phyloP scores from a whole-genome alignment of 768 basidiomycete genomes.

The Tricholoma flavovirens region DNA sequence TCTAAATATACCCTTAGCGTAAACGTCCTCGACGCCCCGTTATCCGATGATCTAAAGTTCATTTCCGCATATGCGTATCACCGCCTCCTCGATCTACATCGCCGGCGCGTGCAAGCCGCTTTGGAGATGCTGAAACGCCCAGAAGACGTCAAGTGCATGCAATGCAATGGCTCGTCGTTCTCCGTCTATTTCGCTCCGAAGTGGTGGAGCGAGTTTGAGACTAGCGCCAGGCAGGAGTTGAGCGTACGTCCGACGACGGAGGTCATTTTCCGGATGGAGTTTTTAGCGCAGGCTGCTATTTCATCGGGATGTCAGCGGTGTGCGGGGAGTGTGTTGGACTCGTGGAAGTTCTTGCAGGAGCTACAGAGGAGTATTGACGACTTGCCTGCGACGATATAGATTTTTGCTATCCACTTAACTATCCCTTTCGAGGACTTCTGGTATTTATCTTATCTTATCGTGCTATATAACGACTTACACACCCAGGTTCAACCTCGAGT shows the following conservation, averaged over 20 bases:
- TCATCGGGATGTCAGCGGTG: conserved; percentile 57
- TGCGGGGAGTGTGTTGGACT: conserved; percentile 58
- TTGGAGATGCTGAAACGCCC: conserved; percentile 39
- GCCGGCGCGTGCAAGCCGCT: conserved; percentile 44
- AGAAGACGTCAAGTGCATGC: conserved; percentile 55
- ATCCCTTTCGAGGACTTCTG: not conserved
- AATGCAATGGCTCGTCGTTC: conserved; percentile 51
- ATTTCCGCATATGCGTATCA: conserved; percentile 68
- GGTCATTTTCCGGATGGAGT: conserved; percentile 55
- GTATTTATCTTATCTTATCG: not conserved
- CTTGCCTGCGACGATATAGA: conserved; percentile 29
- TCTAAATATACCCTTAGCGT: conserved; percentile 51
- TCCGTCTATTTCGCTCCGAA: conserved; percentile 46
- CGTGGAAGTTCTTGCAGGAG: conserved; percentile 47
- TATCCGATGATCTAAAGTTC: conserved; percentile 56
- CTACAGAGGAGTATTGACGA: conserved; percentile 56
- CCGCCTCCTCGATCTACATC: conserved; percentile 56
- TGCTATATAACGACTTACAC: not conserved
- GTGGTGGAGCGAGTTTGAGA: conserved; percentile 67
- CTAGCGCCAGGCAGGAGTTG: conserved; percentile 53
- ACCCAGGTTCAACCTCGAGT: too few species aligned
- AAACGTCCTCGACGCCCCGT: conserved; percentile 50
- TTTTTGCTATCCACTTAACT: not conserved
- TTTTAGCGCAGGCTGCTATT: conserved; percentile 47
- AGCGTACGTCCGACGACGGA: conserved; percentile 49